A percentile compares a stretch with the other conserved stretches of the same genome.
Evolutionary conservation across 768 basidiomycete genomes (phyloP).

Genomic region (Boletus pseudopeckii): DNA sequence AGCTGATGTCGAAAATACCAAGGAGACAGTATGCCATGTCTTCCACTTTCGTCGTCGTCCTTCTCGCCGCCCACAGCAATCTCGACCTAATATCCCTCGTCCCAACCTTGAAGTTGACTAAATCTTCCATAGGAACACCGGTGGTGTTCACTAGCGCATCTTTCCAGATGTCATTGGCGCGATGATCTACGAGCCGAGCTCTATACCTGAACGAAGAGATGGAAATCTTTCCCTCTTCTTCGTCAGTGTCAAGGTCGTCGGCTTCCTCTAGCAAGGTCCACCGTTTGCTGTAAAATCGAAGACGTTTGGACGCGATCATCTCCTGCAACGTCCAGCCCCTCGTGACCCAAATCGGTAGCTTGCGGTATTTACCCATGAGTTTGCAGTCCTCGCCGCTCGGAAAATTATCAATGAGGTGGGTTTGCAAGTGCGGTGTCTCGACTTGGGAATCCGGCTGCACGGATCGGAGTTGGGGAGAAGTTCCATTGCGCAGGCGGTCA

Average conservation of each 20-base stretch:
- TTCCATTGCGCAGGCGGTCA: background rate
- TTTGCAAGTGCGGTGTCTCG: constrained; percentile 8
- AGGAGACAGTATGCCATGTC: constrained; percentile 32
- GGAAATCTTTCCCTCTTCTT: constrained; percentile 5
- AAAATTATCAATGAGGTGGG: constrained; percentile 12
- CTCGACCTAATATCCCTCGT: constrained; percentile 15
- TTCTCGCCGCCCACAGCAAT: constrained; percentile 28
- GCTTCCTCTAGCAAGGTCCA: constrained; percentile 27
- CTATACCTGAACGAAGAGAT: constrained; percentile 19
- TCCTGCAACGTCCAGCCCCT: constrained; percentile 31
- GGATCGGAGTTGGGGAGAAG: constrained; percentile 3
- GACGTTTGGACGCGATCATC: constrained; percentile 23
- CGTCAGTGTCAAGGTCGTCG: constrained; percentile 11
- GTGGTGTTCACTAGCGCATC: constrained; percentile 15
- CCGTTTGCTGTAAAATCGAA: constrained; percentile 27
- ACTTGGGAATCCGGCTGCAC: constrained; percentile 22
- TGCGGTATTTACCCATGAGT: constrained; percentile 3
- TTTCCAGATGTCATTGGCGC: constrained; percentile 10
- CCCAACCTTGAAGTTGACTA: constrained; percentile 15
- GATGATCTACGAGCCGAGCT: constrained; percentile 22
- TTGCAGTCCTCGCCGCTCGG: background rate
- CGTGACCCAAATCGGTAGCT: constrained; percentile 16
- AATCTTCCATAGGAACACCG: constrained; percentile 4
- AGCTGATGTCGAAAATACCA: constrained; percentile 27
- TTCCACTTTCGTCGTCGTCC: constrained; percentile 26